Evolutionary conservation across 495 filamentous ascomycete species (phyloP), one percentile per base, ranked within the genome.

Genomic region (Platismatia glauca): DNA sequence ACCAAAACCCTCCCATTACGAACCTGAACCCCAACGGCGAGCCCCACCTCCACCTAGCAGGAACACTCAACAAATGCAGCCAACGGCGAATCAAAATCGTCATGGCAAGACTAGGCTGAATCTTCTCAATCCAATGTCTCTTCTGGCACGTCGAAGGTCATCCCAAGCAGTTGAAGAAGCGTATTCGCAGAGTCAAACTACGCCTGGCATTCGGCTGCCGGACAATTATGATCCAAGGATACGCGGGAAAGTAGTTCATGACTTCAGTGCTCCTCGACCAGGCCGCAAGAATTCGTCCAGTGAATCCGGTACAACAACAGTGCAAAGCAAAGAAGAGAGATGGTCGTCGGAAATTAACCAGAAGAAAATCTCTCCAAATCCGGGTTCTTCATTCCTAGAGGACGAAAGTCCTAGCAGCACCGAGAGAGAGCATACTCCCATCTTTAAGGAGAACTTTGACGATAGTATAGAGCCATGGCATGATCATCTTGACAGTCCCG

Each of bases 191-290:
- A 61, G 77, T 73, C 64, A 75, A n/a, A 71, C 73, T 5, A 77
- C 80, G 33, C 70, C 78, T 15, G 76, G 79, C 56, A 70, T 82
- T 34, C 72, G 84, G n/a, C 82, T 88, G 34, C 84, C 84, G 12
- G 86, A 86, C 61, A 81, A 88, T 62, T 93, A 91, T 67, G 91
- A 96, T 68, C 90, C 90, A 22, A 75, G 91, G 48, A 97, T 97
- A 67, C 82, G 83, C 48, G 91, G 91, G 34, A 93, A 86, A 13
- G 81, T 85, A 38, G 83, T 97, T 11, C 91, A 97, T 73, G 91
- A 97, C 71, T 97, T 97, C 66, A 93, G 89, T 67, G 89, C 86
- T 1, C 91, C 91, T 13, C 78, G 90, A 41, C 80, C 82, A n/a
- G 82, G 80, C 57, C 77, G 82, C 53, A 77, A 80, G 61, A 63